Percentiles rank a stretch among this genome's conserved stretches.
These are phyloP conservation scores for Backusella psychrophila DNA, from an alignment of 192 early-diverging fungal species.

Conservation along the genomic window DNA sequence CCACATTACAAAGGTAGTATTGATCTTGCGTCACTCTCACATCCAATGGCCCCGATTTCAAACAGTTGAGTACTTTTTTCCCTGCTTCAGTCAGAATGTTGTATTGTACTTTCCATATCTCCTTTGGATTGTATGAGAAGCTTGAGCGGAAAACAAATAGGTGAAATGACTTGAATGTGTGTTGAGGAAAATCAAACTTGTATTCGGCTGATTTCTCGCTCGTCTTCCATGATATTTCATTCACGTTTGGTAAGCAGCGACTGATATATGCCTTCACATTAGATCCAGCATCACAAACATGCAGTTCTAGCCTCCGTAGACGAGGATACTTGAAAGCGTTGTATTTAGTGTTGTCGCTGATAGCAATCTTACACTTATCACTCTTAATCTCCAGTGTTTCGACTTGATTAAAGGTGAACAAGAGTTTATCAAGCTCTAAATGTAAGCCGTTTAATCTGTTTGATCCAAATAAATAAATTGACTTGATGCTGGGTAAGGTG, in stretches of 20 bases:
- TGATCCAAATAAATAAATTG: not conserved
- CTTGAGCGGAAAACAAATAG: not conserved
- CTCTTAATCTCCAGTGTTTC: not conserved
- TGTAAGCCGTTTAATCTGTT: not conserved
- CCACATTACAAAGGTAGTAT: not conserved
- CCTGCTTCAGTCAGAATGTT: not conserved
- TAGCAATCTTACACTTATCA: not conserved
- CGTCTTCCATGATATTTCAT: not conserved
- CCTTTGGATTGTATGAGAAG: not conserved
- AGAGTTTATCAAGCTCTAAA: not conserved
- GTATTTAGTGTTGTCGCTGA: not conserved
- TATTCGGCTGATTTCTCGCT: not conserved
- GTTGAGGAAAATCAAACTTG: conserved; percentile 3
- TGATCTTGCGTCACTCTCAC: not conserved
- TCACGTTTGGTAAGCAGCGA: not conserved
- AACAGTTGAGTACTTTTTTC: not conserved
- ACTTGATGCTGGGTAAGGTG: not conserved
- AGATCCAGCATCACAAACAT: not conserved
- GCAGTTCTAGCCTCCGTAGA: not conserved
- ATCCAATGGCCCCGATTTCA: not conserved
- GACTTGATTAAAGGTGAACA: not conserved
- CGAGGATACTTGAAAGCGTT: not conserved
- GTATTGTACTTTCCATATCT: not conserved
- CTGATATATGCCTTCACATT: not conserved
- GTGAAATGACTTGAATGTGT: not conserved